A percentile compares a stretch with the other conserved stretches of the same genome.
Conservation (phyloP, 495 filamentous ascomycete genomes). For the Podospora conica region DNA sequence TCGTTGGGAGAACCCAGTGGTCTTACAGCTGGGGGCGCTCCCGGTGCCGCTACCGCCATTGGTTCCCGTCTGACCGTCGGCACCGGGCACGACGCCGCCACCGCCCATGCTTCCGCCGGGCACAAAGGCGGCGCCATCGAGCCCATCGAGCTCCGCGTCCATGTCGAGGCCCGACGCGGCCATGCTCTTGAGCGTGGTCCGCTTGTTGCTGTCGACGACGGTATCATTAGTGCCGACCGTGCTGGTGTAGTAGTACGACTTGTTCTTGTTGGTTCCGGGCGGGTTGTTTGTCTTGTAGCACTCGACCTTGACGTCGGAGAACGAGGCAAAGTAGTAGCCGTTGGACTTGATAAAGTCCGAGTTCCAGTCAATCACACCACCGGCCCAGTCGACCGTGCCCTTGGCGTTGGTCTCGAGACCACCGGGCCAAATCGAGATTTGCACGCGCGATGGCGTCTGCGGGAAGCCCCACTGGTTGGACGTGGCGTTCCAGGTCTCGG, state of each 20-base stretch:
- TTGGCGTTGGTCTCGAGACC: slow-evolving; percentile 69
- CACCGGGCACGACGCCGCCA: slow-evolving; percentile 25
- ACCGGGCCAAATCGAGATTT: slow-evolving; percentile 95
- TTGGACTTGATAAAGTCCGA: slow-evolving; percentile 68
- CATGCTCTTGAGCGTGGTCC: slow-evolving; percentile 73
- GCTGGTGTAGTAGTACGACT: slow-evolving; percentile 71
- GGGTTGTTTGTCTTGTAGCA: slow-evolving; percentile 70
- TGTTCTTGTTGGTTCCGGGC: slow-evolving; percentile 53
- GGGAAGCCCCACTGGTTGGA: slow-evolving; percentile 80
- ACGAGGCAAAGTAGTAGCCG: slow-evolving; percentile 84
- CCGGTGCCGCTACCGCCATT: slow-evolving; percentile 13
- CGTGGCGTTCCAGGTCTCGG: slow-evolving; percentile 78
- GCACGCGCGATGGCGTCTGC: slow-evolving; percentile 87
- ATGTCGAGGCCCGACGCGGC: slow-evolving; percentile 71
- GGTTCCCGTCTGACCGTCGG: slow-evolving; percentile 12
- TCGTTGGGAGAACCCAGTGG: slow-evolving; percentile 30
- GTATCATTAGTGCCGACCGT: slow-evolving; percentile 63
- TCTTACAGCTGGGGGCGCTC: slow-evolving; percentile 17
- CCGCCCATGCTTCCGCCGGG: slow-evolving; percentile 32
- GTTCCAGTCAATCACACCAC: slow-evolving; percentile 85
- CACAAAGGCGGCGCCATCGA: slow-evolving; percentile 24
- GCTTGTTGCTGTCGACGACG: slow-evolving; percentile 65
- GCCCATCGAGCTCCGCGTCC: slow-evolving; percentile 39
- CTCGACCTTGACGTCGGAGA: slow-evolving; percentile 68
- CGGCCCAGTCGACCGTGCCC: slow-evolving; percentile 89